Conservation (phyloP, 1,284 basidiomycete species). For the Bjerkandera adusta region DNA sequence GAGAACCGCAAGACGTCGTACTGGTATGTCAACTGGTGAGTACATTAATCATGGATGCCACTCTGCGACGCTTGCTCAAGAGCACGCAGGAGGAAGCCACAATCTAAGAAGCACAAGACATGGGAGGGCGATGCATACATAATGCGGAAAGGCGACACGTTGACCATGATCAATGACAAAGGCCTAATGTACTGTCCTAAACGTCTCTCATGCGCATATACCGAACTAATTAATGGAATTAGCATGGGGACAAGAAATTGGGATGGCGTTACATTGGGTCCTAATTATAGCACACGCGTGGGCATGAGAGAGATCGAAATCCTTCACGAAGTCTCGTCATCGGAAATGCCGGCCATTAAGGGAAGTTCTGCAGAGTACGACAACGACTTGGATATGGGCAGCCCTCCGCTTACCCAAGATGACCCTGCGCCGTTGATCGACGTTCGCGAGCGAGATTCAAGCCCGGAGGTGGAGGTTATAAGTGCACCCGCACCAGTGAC, state of each 20-base stretch:
- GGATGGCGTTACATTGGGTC: slow-evolving; percentile 52
- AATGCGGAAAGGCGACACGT: slow-evolving; percentile 44
- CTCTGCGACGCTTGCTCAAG: slow-evolving; percentile 3
- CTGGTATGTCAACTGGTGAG: slow-evolving; percentile 47
- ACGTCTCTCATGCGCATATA: slow-evolving; percentile 9
- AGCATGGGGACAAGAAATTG: slow-evolving; percentile 65
- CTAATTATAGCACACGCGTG: slow-evolving; percentile 49
- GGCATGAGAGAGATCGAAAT: slow-evolving; percentile 64
- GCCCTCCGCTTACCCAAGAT: slow-evolving; percentile 15
- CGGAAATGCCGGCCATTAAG: slow-evolving; percentile 48
- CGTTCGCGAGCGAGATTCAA: background rate
- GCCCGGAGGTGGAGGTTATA: slow-evolving; percentile 10
- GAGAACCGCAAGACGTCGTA: slow-evolving; percentile 55
- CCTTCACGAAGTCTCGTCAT: slow-evolving; percentile 45
- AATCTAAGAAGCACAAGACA: slow-evolving; percentile 81
- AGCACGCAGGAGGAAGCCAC: slow-evolving; percentile 83
- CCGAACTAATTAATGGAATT: background rate
- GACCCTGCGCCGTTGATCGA: slow-evolving; percentile 2
- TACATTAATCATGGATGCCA: slow-evolving; percentile 6
- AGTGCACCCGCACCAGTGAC: slow-evolving; percentile 13
- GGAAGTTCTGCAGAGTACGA: slow-evolving; percentile 29
- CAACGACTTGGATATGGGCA: slow-evolving; percentile 28
- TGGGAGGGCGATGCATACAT: slow-evolving; percentile 84
- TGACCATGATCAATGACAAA: slow-evolving; percentile 65
- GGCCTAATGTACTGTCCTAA: slow-evolving; percentile 54